Evolutionary conservation across 73 alveolate species (phyloP).

Genomic region (Paramecium pentaurelia): DNA sequence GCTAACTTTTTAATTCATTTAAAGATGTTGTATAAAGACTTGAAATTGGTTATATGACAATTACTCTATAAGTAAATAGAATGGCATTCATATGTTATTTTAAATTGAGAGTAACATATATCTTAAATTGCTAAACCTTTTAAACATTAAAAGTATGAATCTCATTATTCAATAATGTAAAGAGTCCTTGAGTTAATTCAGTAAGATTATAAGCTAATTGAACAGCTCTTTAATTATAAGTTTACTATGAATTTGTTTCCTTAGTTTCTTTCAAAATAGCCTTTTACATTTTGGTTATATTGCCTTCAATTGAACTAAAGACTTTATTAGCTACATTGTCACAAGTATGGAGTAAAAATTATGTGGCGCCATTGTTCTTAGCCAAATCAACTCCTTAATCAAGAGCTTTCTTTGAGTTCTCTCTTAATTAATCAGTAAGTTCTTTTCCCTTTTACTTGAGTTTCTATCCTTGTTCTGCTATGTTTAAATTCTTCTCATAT

Average conservation of each 20-base stretch:
- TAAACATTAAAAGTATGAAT: not conserved
- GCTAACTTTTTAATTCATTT: not conserved
- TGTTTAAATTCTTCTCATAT: not conserved
- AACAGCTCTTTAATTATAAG: not conserved
- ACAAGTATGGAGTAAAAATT: not conserved
- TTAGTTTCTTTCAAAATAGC: not conserved
- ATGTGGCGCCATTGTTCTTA: not conserved
- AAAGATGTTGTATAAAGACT: not conserved
- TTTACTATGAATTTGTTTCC: not conserved
- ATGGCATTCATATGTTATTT: not conserved
- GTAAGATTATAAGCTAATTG: conserved; percentile 8
- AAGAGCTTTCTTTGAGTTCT: not conserved
- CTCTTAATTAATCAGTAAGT: not conserved
- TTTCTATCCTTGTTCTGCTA: not conserved
- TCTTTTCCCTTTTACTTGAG: not conserved
- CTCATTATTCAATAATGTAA: not conserved
- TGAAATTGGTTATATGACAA: not conserved
- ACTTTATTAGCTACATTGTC: not conserved
- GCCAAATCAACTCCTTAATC: not conserved
- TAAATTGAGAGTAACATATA: not conserved
- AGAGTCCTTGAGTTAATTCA: not conserved
- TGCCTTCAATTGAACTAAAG: not conserved
- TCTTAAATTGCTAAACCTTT: not conserved
- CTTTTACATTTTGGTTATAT: not conserved
- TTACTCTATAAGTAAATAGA: not conserved